Base-by-base conservation (phyloP, 1,284 basidiomycete genomes). In the Schizopora paradoxa region DNA sequence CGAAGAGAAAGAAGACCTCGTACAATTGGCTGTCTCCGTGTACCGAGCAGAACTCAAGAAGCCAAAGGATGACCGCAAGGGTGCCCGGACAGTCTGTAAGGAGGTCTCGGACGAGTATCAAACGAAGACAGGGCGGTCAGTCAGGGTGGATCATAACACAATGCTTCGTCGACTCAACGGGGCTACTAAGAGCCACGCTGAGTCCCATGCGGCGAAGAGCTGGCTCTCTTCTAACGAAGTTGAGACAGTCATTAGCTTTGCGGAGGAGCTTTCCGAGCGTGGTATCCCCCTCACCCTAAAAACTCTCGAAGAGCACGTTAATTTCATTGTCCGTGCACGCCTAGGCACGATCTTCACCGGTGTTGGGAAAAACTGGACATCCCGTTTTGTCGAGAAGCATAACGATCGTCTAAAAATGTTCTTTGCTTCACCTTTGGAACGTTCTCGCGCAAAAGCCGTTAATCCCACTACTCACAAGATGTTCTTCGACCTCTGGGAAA, bases 301-400 rank as follows among this genome's bases (percentile, higher is more conserved):
- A 8, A 41, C 55, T 4, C 52, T 69, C 1, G 61, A 61, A 47
- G 60, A 66, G 35, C 46, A 53, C 49, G 64, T 61, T 14, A 59
- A 69, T 45, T 45, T 53, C 2, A 61, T 69, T 19, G 45, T 55
- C 5, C 33, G 43, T 5, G 61, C 55, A 6, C 45, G 56, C 4
- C 51, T 59, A 18, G 65, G 62, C 4, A 27, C 41, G 4, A n/a
- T n/a, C n/a, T 71, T 69, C 49, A 62, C 62, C 4, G 61, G 64
- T 28, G 60, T 72, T 13, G 67, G 68, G 1, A 53, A 58, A 35
- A 54, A 66, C 23, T 73, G 68, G 67, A 61, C 61, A 4, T 34
- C 55, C 10, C 56, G 59, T 5, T 70, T 72, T 49, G 28, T 66
- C 0, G 49, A 56, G 31, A 56, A 61, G 42, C 62, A 73, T 52